These are phyloP conservation scores for Lactarius indigo DNA, from an alignment of 768 basidiomycete species.

Conservation along the genomic window DNA sequence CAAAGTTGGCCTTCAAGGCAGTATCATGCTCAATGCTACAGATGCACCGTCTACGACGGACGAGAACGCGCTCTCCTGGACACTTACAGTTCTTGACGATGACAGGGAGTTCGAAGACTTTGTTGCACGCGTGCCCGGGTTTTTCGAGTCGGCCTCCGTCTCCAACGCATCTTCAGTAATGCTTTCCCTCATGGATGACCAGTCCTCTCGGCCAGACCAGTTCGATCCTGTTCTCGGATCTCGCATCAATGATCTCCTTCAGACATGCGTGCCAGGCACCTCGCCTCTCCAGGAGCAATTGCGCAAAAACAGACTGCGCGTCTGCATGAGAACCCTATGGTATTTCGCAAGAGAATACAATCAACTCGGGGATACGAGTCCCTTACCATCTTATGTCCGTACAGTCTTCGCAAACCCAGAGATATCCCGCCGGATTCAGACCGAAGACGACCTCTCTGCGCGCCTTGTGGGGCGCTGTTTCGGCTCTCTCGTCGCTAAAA, in stretches of 20 bases:
- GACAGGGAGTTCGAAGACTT: constrained; percentile 12
- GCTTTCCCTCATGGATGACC: background rate
- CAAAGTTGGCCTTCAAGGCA: background rate
- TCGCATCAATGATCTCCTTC: constrained; percentile 7
- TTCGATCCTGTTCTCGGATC: constrained; percentile 8
- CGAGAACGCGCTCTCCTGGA: constrained; percentile 4
- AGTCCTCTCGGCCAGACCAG: background rate
- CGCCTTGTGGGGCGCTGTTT: constrained; percentile 1
- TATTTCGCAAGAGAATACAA: constrained; percentile 12
- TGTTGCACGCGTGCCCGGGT: constrained; percentile 6
- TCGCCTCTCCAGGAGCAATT: constrained; percentile 2
- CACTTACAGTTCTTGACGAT: constrained; percentile 2
- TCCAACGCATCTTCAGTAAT: background rate
- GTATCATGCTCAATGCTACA: background rate
- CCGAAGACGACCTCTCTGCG: background rate
- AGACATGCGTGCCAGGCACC: background rate
- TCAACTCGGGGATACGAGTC: background rate
- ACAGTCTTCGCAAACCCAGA: background rate
- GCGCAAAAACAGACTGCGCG: constrained; percentile 5
- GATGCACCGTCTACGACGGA: background rate
- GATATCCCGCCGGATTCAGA: background rate
- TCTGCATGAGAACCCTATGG: constrained; percentile 10
- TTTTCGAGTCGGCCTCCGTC: background rate
- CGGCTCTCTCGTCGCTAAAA: background rate
- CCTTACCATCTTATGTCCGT: constrained; percentile 7